Percentiles rank a stretch among this genome's conserved stretches.
Evolutionary conservation across 1,284 basidiomycete species (phyloP).

Genomic region (Ceratobasidium sp.): DNA sequence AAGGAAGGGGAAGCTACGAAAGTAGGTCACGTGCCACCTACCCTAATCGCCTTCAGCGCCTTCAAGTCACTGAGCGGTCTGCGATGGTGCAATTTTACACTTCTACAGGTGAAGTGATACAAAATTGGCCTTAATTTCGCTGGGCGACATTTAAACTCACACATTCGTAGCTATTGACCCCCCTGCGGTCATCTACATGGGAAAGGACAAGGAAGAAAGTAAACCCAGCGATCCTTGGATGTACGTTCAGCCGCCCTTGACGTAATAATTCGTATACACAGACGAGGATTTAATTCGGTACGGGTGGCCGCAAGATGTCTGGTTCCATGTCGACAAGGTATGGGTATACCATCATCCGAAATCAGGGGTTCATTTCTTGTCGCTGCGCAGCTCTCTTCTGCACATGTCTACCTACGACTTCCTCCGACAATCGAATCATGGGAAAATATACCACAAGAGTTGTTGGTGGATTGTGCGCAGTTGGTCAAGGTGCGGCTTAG

Average conservation of each 20-base stretch:
- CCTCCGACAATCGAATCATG: conserved; percentile 77
- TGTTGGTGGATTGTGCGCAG: conserved; percentile 90
- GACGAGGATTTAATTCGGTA: conserved; percentile 96
- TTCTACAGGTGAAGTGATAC: conserved; percentile 56
- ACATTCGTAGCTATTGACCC: conserved; percentile 62
- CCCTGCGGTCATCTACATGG: conserved; percentile 88
- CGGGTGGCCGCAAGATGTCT: conserved; percentile 69
- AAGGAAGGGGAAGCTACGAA: too few relatives aligned
- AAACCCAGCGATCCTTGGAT: conserved; percentile 52
- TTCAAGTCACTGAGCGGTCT: background rate
- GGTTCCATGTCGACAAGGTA: conserved; percentile 67
- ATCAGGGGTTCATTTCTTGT: conserved; percentile 64
- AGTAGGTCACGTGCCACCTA: background rate
- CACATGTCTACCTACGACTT: conserved; percentile 94
- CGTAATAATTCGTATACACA: conserved; percentile 53
- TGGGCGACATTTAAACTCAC: background rate
- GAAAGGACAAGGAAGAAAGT: conserved; percentile 97
- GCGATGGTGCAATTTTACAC: conserved; percentile 67
- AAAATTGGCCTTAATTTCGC: background rate
- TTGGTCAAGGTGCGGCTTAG: conserved; percentile 74
- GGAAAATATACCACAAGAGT: conserved; percentile 84
- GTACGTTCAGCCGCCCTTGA: background rate
- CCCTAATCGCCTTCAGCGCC: background rate
- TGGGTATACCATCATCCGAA: background rate
- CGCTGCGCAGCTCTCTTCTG: conserved; percentile 93